Evolutionary conservation across 148 eudicot species (phyloP), one percentile per base, ranked within the genome.

Genomic region (Amaranthus palmeri): DNA sequence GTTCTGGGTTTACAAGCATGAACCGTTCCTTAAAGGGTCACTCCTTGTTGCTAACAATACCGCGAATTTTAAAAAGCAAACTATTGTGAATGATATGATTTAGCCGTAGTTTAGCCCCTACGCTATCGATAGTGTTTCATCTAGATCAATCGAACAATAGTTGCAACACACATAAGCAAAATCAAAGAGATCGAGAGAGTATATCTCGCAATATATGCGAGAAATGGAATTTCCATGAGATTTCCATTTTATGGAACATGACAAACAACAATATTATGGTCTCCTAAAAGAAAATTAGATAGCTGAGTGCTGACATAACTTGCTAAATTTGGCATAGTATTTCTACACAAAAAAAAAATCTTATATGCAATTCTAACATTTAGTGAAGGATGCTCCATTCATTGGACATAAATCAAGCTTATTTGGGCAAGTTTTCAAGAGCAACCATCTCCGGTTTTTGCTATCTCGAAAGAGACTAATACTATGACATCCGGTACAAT

Each of bases 11-110:
- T 47, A 81, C 74, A 77, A 87, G 85, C 80, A 80, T 83, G 44
- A 85, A 85, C 77, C 82, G 86, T 78, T 91, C 85, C 77, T 81
- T 84, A 65, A 85, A 85, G 73, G 83, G 67, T 53, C 73, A 73
- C 44, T 57, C 70, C 9, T 55, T 56, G 2, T 60, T 63, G 65
- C 57, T 54, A 54, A 50, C 36, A 25, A 25, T 74, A 74, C 40
- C 74, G 40, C 73, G 78, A 66, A 18, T 44, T 44, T 63, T 74
- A 44, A 13, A 25, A 25, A 44, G 62, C 62, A 50, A 10, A 68
- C 58, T 49, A 14, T 49, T 41, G 56, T 63, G 4, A 46, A 12
- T 43, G 68, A 74, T 10, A 61, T 74, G 69, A 47, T 59, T 49
- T 49, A 25, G 17, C 50, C 78, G 17, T 65, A 75, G 79, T 71